Evolutionary conservation across 2,329 filamentous ascomycete species (phyloP).

Genomic region (Calcarisporium arbuscula): DNA sequence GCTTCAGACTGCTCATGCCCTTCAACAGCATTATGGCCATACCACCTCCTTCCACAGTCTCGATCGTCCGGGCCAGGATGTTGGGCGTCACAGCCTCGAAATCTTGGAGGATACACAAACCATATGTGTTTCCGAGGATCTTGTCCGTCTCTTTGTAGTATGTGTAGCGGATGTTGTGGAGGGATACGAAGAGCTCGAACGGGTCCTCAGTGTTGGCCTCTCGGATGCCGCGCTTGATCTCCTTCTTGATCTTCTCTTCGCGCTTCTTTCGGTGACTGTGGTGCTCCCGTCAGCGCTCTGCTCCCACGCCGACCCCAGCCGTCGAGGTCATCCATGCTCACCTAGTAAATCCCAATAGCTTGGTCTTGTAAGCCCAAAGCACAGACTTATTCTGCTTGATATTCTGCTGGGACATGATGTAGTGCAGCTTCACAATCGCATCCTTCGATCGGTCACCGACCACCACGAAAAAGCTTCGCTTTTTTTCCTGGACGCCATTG

Average conservation of each 20-base stretch:
- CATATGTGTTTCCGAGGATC: constrained; percentile 95
- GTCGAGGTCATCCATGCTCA: constrained; percentile 18
- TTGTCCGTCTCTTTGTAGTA: constrained; percentile 99
- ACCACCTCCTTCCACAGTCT: constrained; percentile 95
- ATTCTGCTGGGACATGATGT: constrained; percentile 84
- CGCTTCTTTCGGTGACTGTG: constrained; percentile 89
- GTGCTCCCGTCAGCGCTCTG: neutral
- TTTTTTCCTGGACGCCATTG: constrained; percentile 92
- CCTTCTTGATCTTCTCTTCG: constrained; percentile 96
- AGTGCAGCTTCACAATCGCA: constrained; percentile 88
- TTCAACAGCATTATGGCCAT: constrained; percentile 86
- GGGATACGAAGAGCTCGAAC: constrained; percentile 93
- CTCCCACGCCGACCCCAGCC: too few relatives aligned
- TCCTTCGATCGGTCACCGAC: constrained; percentile 91
- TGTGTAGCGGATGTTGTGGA: constrained; percentile 96
- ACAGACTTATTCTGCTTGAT: constrained; percentile 89
- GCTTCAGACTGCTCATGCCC: constrained; percentile 94
- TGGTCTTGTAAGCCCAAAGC: constrained; percentile 98
- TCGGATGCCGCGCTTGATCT: constrained; percentile 89
- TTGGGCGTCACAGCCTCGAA: constrained; percentile 99
- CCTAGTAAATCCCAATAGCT: constrained; percentile 87
- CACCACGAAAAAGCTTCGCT: constrained; percentile 95
- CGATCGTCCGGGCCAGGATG: constrained; percentile 85
- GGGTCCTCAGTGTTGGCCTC: constrained; percentile 90
- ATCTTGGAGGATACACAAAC: constrained; percentile 97